phyloP scores from a whole-genome alignment of 306 rosid genomes.

The Vigna radiata region DNA sequence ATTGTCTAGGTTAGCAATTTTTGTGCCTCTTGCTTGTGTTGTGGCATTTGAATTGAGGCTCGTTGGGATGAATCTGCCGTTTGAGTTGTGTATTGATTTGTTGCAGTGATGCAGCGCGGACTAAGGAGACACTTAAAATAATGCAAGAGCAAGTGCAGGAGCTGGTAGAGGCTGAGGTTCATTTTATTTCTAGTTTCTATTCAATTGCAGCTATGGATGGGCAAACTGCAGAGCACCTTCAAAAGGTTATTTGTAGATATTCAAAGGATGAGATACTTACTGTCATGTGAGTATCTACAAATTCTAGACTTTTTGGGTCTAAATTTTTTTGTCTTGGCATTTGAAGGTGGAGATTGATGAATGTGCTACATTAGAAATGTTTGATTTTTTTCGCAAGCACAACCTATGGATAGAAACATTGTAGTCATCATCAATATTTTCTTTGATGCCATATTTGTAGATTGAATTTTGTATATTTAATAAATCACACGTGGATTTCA shows the following conservation, averaged over 20 bases:
- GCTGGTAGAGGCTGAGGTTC: constrained; percentile 81
- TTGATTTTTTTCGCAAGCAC: constrained; percentile 1
- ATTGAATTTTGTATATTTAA: constrained; percentile 21
- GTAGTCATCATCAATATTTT: neutral
- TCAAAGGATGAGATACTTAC: constrained; percentile 82
- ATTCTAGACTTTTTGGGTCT: constrained; percentile 29
- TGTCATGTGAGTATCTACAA: constrained; percentile 70
- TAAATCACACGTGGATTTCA: constrained; percentile 27
- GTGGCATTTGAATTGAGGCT: constrained; percentile 18
- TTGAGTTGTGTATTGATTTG: constrained; percentile 40
- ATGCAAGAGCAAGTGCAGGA: constrained; percentile 84
- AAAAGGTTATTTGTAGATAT: constrained; percentile 70
- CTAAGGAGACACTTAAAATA: constrained; percentile 82
- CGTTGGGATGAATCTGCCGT: neutral
- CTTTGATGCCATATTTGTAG: constrained; percentile 5
- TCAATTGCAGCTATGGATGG: constrained; percentile 99
- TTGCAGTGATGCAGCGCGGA: constrained; percentile 80
- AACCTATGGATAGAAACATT: neutral
- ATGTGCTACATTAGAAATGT: constrained; percentile 6
- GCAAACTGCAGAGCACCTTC: constrained; percentile 98
- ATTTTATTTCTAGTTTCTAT: constrained; percentile 90
- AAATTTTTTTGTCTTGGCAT: neutral
- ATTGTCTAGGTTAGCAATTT: constrained; percentile 72
- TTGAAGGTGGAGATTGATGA: constrained; percentile 8
- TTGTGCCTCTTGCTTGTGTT: constrained; percentile 8